phyloP scores from a whole-genome alignment of 2,329 filamentous ascomycete species.

The Colletotrichum australisinense region DNA sequence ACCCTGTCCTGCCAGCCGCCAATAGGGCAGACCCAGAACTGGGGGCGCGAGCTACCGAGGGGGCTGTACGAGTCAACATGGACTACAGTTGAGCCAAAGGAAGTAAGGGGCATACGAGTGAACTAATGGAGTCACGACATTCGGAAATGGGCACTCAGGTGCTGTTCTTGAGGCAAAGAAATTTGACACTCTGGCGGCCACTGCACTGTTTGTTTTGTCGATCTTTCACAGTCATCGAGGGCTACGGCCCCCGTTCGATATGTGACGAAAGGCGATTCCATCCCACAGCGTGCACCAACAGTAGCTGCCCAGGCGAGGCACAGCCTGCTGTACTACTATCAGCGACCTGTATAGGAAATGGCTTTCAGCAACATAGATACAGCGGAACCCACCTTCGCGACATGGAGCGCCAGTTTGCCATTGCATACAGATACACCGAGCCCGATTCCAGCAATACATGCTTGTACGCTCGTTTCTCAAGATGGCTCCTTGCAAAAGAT shows the following conservation, averaged over 20 bases:
- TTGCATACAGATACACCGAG: background rate
- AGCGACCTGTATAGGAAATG: too few relatives aligned
- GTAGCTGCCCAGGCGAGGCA: background rate
- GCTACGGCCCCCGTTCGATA: background rate
- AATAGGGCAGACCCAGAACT: slow-evolving; percentile 9
- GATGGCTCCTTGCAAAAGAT: background rate
- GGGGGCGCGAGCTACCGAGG: background rate
- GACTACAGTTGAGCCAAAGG: background rate
- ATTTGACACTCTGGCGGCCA: background rate
- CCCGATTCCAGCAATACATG: background rate
- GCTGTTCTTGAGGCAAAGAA: background rate
- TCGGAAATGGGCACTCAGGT: background rate
- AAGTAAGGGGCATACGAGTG: background rate
- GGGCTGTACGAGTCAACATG: background rate
- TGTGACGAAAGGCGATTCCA: background rate
- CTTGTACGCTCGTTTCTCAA: background rate
- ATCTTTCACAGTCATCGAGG: background rate
- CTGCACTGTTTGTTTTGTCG: background rate
- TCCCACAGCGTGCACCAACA: slow-evolving; percentile 14
- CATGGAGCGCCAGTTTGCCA: background rate
- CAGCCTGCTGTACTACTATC: background rate
- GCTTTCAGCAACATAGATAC: background rate
- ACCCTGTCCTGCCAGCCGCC: slow-evolving; percentile 14
- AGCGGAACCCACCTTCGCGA: background rate
- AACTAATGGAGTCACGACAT: background rate